These are phyloP conservation scores for Flaveria trinervia DNA, from an alignment of 129 eudicot species.

Conservation along the genomic window DNA sequence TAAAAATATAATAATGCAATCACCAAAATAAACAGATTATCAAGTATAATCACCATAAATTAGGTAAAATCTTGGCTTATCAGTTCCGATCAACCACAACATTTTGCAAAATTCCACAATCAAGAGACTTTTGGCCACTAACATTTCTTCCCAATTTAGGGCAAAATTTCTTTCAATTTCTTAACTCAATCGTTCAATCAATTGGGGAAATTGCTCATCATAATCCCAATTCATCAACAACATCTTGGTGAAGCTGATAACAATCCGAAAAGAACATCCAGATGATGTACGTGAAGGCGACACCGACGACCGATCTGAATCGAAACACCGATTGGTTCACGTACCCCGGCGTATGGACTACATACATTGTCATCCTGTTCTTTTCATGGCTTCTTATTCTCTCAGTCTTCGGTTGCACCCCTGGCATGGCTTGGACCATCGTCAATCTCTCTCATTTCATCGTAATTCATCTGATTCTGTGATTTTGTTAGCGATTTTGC, in stretches of 20 bases:
- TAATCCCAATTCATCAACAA: not conserved
- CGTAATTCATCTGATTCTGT: constrained; percentile 32
- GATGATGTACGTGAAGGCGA: constrained; percentile 64
- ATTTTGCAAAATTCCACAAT: not conserved
- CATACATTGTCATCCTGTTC: constrained; percentile 73
- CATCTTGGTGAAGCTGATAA: not conserved
- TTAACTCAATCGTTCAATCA: not conserved
- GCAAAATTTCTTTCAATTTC: not conserved
- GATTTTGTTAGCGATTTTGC: not conserved
- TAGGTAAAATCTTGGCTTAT: not conserved
- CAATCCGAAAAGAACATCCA: not conserved
- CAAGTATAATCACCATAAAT: not conserved
- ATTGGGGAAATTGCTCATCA: not conserved
- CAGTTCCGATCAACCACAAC: not conserved
- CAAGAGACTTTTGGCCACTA: not conserved
- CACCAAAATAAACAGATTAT: no score
- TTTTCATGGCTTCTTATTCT: constrained; percentile 81
- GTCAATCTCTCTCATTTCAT: constrained; percentile 78
- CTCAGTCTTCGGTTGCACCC: constrained; percentile 69
- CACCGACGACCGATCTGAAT: constrained; percentile 85
- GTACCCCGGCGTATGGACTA: constrained; percentile 96
- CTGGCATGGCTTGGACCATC: constrained; percentile 94
- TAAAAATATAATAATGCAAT: no score
- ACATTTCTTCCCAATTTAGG: not conserved
- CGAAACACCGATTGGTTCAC: constrained; percentile 92